phyloP scores from a whole-genome alignment of 164 flowering plant genomes.

The Magnolia officinalis region DNA sequence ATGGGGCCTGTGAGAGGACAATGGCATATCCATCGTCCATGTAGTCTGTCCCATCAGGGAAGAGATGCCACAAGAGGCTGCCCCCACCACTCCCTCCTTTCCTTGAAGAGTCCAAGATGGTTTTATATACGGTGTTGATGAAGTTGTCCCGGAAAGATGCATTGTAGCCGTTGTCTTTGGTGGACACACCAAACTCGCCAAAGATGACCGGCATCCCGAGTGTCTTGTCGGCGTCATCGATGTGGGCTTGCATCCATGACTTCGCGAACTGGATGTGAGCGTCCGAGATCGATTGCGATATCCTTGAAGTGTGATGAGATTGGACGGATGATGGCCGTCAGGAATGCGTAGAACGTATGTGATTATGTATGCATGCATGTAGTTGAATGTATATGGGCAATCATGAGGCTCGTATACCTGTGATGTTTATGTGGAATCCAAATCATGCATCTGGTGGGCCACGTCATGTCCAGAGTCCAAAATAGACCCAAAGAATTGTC shows the following conservation, averaged over 20 bases:
- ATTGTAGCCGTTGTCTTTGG: conserved; percentile 70
- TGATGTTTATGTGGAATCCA: no score
- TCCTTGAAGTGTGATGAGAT: conserved; percentile 35
- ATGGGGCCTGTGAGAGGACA: conserved; percentile 58
- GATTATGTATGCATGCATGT: neutral
- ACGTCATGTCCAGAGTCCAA: no score
- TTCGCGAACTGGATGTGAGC: conserved; percentile 55
- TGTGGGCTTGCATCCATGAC: conserved; percentile 90
- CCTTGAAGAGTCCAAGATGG: conserved; percentile 53
- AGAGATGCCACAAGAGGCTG: conserved; percentile 82
- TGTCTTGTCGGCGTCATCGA: conserved; percentile 73
- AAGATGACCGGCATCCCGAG: conserved; percentile 87
- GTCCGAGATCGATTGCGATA: conserved; percentile 58
- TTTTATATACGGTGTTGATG: conserved; percentile 53
- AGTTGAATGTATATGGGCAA: neutral
- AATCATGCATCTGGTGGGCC: no score
- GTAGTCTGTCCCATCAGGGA: conserved; percentile 84
- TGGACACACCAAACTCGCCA: conserved; percentile 76
- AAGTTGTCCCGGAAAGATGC: conserved; percentile 54
- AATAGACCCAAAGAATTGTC: no score
- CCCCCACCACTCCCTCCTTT: conserved; percentile 89
- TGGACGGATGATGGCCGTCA: neutral
- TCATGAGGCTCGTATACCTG: no score
- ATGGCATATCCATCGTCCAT: conserved; percentile 96
- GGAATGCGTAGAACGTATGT: neutral